Percentiles rank a stretch among this genome's conserved stretches.
Conservation (phyloP, 768 basidiomycete species). For the Lactarius deliciosus region DNA sequence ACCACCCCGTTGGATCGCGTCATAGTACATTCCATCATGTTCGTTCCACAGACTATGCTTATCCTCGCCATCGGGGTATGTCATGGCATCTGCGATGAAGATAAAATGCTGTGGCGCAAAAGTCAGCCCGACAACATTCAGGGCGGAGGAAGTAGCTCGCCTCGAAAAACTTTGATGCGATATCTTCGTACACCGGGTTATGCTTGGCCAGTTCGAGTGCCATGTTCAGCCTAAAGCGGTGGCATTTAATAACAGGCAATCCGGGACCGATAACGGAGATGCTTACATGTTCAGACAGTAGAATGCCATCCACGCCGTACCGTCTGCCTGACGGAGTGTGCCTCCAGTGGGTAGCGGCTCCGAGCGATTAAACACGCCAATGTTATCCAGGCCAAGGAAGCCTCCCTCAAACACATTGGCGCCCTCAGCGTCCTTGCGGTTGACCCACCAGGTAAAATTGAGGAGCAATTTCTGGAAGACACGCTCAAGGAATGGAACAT, state of each 20-base stretch:
- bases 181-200: constrained; percentile 97
- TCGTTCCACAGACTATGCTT: constrained; percentile 93
- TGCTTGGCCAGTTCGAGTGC: constrained; percentile 97
- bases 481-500: constrained; percentile 89
- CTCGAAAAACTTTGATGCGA: constrained; percentile 97
- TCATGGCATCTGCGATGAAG: constrained; percentile 99
- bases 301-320: constrained; percentile 99
- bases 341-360: constrained; percentile 97
- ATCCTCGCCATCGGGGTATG: constrained; percentile 75
- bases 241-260: constrained; percentile 14
- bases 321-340: constrained; percentile 91
- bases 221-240: constrained; percentile 76
- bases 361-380: constrained; percentile 96
- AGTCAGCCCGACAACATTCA: constrained; percentile 1
- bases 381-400: constrained; percentile 97
- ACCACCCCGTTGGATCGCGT: constrained; percentile 88
- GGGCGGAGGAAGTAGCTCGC: constrained; percentile 38
- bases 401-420: constrained; percentile 98
- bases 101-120: constrained; percentile 78
- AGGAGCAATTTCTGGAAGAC: constrained; percentile 97
- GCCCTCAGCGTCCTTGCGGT: constrained; percentile 93
- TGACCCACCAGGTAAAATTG: constrained; percentile 99
- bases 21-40: constrained; percentile 97
- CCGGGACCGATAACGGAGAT: not conserved
- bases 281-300: constrained; percentile 93